Base-by-base conservation (phyloP, 441 rosid genomes). In the Gossypium davidsonii region DNA sequence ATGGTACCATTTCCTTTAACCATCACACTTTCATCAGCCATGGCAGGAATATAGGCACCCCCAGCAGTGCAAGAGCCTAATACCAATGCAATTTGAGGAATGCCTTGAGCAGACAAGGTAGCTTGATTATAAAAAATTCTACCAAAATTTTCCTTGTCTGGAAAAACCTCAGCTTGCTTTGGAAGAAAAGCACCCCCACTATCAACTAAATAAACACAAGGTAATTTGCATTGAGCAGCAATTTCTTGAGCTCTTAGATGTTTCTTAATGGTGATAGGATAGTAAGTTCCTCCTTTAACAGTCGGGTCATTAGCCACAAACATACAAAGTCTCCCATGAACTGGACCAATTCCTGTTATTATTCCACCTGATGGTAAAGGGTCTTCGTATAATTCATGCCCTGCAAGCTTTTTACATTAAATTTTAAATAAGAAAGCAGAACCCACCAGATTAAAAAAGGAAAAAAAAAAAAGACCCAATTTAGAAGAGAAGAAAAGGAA, bases 21-120 rank as follows among this genome's bases (percentile, higher is more conserved):
- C 99, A 92, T 92, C 10, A 94, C 96, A 88, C 99, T 94, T 65
- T 92, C 98, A 78, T 94, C 99, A 42, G 99, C 99, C 98, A 94
- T 94, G 59, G 99, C 98, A 77, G 99, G 98, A 68, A 92, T 94
- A 83, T 94, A 94, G 31, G 99, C 99, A 74, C 98, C 99, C 60
- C 98, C 98, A 8, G 97, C 97, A 56, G 98, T 94, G 83, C 99
- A 94, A 2, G 97, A 94, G 57, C 99, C 99, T 77, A 94, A 80
- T 8, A 94, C 99, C 71, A 92, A 76, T 49, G 99, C 99, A 77
- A 94, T 89, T 76, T 94, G 99, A 42, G 99, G 99, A 73, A 94
- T 90, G 42, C 99, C 97, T 55, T 91, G 82, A n/a, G 99, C 88
- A 14, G 99, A 94, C 99, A 94, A 90, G 69, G 84, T 76, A 12